phyloP scores from a whole-genome alignment of 2,329 filamentous ascomycete species.

The Sarocladiaceae sp. region DNA sequence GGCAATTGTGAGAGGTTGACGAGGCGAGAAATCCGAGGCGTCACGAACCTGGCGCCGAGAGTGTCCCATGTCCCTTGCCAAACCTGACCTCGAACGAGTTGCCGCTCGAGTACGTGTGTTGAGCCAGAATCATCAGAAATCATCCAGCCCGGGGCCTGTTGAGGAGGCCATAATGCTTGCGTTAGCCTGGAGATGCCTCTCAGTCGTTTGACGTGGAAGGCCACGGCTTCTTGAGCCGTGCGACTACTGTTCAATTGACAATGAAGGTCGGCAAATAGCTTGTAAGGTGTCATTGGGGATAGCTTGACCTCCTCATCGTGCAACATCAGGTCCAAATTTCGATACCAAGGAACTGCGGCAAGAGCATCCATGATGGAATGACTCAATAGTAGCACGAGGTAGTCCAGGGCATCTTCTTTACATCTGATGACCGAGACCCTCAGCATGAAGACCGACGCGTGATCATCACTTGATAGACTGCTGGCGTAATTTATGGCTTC shows the following conservation, averaged over 20 bases:
- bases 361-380: conserved; percentile 30
- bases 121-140: conserved; percentile 23
- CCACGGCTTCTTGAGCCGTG: conserved; percentile 21
- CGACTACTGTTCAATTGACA: conserved; percentile 22
- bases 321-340: conserved; percentile 26
- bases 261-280: conserved; percentile 26
- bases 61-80: conserved; percentile 25
- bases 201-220: conserved; percentile 23
- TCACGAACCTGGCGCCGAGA: conserved; percentile 18
- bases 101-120: conserved; percentile 14
- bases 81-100: conserved; percentile 16
- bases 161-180: conserved; percentile 25
- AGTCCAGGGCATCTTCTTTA: conserved; percentile 12
- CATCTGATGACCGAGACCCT: conserved; percentile 19
- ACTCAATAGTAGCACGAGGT: conserved; percentile 25
- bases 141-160: conserved; percentile 27
- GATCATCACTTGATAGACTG: conserved; percentile 13
- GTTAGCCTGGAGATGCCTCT: conserved; percentile 28
- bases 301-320: conserved; percentile 13
- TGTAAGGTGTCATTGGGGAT: conserved; percentile 21
- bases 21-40: conserved; percentile 24
- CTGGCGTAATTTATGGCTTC: conserved; percentile 17
- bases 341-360: conserved; percentile 24
- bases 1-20: conserved; percentile 20
- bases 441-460: conserved; percentile 25